Percentiles rank a stretch among this genome's conserved stretches.
phyloP scores from a whole-genome alignment of 345 rosid species.

The Geranium brycei region DNA sequence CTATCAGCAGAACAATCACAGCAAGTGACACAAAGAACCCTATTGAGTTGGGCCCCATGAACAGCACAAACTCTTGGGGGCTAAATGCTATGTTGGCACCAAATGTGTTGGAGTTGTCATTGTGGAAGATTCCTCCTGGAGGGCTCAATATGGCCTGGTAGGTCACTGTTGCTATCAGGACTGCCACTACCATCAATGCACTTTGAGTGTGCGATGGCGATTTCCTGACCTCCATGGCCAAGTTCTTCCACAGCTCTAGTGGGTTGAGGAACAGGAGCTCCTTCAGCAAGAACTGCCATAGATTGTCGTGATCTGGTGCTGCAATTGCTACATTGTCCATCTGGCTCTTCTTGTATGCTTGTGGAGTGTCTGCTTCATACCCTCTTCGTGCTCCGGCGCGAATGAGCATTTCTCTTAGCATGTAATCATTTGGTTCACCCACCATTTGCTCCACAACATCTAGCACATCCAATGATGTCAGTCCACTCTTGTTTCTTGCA shows the following conservation, averaged over 20 bases:
- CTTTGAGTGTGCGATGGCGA: background rate
- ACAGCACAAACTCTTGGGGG: background rate
- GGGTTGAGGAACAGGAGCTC: background rate
- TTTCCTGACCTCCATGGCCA: background rate
- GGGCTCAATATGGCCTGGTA: constrained; percentile 10
- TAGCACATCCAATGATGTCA: background rate
- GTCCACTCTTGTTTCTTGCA: background rate
- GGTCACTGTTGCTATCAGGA: constrained; percentile 12
- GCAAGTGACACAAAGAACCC: background rate
- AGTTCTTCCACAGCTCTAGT: background rate
- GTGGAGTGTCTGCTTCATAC: background rate
- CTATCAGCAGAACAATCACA: background rate
- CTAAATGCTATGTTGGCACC: background rate
- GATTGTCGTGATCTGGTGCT: background rate
- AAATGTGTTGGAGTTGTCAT: background rate
- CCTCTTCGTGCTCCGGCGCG: background rate
- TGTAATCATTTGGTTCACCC: background rate
- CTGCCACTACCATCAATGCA: constrained; percentile 11
- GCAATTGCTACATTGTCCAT: background rate
- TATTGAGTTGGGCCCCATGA: background rate
- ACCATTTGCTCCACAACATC: background rate
- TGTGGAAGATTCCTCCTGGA: constrained; percentile 2
- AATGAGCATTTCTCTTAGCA: background rate
- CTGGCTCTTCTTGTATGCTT: background rate
- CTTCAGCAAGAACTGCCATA: background rate